A percentile compares a stretch with the other conserved stretches of the same genome.
Conservation (phyloP, 306 rosid species). For the Dalbergia cochinchinensis region DNA sequence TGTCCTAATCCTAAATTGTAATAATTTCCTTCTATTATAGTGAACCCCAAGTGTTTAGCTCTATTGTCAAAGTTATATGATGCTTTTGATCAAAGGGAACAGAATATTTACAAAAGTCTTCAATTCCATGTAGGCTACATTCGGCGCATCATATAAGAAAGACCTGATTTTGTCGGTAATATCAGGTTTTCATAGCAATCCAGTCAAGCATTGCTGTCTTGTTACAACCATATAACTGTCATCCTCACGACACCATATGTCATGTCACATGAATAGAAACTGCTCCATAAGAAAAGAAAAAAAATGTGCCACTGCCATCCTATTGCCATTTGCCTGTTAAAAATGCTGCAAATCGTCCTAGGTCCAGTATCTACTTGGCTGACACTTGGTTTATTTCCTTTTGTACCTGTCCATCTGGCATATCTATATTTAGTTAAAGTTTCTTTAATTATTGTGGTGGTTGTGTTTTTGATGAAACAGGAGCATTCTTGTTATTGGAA, state of each 20-base stretch:
- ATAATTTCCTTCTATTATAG: background rate
- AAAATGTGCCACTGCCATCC: background rate
- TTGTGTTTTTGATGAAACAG: too few species aligned
- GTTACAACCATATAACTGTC: background rate
- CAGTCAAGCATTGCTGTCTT: background rate
- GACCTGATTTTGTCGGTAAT: background rate
- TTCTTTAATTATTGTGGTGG: too few species aligned
- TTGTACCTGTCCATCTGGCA: too few species aligned
- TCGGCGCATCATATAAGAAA: background rate
- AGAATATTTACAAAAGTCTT: background rate
- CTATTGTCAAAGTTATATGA: background rate
- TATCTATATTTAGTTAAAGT: too few species aligned
- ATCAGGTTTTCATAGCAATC: background rate
- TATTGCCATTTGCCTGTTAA: slow-evolving; percentile 14
- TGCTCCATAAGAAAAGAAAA: background rate
- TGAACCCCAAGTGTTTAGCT: background rate
- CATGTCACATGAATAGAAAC: background rate
- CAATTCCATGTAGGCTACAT: background rate
- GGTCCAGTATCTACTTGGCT: background rate
- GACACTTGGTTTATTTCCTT: too few species aligned
- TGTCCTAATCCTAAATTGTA: slow-evolving; percentile 23
- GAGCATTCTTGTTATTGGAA: too few species aligned
- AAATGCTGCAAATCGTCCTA: background rate
- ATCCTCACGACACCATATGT: background rate
- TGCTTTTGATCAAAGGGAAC: slow-evolving; percentile 16